These are phyloP conservation scores for Tillandsia fasciculata DNA, from an alignment of 176 grass and related monocot species.

Conservation along the genomic window DNA sequence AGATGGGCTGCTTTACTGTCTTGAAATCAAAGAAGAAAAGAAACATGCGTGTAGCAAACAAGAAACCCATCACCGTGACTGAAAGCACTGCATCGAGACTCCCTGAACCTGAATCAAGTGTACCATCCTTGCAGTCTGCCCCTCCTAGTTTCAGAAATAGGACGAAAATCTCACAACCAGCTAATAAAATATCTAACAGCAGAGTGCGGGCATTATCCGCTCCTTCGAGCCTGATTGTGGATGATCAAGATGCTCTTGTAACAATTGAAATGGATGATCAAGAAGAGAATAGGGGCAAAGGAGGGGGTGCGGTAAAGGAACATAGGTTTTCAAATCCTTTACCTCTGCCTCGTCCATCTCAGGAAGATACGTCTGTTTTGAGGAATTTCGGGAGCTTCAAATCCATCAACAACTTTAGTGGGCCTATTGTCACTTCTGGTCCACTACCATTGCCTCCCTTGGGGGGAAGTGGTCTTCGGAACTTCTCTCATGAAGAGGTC, in stretches of 20 bases:
- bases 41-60: slow-evolving; percentile 24
- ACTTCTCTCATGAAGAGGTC: slow-evolving; percentile 72
- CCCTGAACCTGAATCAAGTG: slow-evolving; percentile 63
- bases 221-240: slow-evolving; percentile 61
- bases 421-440: slow-evolving; percentile 36
- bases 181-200: slow-evolving; percentile 34
- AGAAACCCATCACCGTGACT: slow-evolving; percentile 27
- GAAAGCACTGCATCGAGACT: slow-evolving; percentile 53
- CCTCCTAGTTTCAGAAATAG: slow-evolving; percentile 89
- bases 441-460: slow-evolving; percentile 75
- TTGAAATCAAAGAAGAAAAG: slow-evolving; percentile 83
- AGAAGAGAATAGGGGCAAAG: slow-evolving; percentile 40
- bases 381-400: slow-evolving; percentile 78
- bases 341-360: slow-evolving; percentile 81
- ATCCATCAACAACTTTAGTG: slow-evolving; percentile 38
- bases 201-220: slow-evolving; percentile 66
- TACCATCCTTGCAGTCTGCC: slow-evolving; percentile 78
- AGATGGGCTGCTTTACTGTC: slow-evolving; percentile 89
- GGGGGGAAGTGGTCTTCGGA: slow-evolving; percentile 38
- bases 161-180: slow-evolving; percentile 37
- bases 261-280: slow-evolving; percentile 49
- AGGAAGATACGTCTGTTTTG: slow-evolving; percentile 27
- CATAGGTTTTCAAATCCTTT: slow-evolving; percentile 68
- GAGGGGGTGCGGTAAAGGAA: slow-evolving; percentile 37
- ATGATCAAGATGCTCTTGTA: slow-evolving; percentile 53